phyloP scores from a whole-genome alignment of 495 filamentous ascomycete species.

The Aspergillus cavernicola region DNA sequence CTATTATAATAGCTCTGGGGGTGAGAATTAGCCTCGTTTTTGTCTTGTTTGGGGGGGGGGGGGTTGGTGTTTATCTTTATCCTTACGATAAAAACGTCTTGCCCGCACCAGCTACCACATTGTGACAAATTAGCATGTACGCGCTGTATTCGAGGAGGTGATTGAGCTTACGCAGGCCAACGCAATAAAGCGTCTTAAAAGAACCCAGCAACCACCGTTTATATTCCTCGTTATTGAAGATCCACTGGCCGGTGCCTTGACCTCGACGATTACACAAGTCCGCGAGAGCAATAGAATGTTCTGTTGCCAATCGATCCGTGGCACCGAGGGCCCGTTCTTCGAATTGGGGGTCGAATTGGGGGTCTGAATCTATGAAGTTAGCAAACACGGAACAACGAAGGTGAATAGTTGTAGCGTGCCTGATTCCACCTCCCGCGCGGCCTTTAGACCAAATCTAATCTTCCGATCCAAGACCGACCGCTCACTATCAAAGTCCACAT shows the following conservation, averaged over 20 bases:
- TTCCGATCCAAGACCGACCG: constrained; percentile 18
- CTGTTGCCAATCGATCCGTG: constrained; percentile 19
- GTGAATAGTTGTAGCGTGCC: constrained; percentile 12
- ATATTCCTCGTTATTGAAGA: constrained; percentile 24
- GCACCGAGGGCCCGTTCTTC: constrained; percentile 19
- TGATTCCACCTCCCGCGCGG: constrained; percentile 20
- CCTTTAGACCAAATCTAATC: constrained; percentile 14
- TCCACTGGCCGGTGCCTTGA: constrained; percentile 28
- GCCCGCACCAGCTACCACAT: constrained; percentile 29
- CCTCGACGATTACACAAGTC: constrained; percentile 31
- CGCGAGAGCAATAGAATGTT: constrained; percentile 25
- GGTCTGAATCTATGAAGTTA: neutral
- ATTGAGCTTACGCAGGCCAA: constrained; percentile 29
- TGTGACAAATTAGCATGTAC: neutral
- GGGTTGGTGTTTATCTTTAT: too few relatives aligned
- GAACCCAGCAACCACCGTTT: constrained; percentile 28
- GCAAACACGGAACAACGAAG: neutral
- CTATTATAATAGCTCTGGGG: constrained; percentile 26
- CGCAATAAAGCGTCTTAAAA: constrained; percentile 27
- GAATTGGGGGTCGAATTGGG: constrained; percentile 12
- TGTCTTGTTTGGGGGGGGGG: too few relatives aligned
- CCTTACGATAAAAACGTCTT: constrained; percentile 35
- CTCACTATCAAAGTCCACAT: constrained; percentile 12
- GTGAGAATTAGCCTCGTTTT: neutral
- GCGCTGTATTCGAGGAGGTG: too few relatives aligned